These are phyloP conservation scores for Phalaenopsis equestris DNA, from an alignment of 106 monocot genomes.

Conservation along the genomic window DNA sequence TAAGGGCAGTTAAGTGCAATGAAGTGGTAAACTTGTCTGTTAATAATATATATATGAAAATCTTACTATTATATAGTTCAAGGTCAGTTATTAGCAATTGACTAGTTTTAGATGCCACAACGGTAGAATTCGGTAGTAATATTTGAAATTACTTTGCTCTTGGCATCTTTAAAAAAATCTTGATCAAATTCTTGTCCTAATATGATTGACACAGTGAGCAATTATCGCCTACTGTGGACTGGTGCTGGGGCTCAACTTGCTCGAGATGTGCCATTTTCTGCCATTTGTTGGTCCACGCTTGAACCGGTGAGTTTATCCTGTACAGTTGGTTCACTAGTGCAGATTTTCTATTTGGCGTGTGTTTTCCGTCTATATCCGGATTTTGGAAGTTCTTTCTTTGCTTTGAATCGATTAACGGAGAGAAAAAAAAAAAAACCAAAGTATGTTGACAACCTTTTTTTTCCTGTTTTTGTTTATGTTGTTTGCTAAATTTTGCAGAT, in stretches of 20 bases:
- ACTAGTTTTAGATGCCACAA: no score
- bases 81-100: no score
- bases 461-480: not conserved
- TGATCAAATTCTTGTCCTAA: no score
- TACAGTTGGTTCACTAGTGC: not conserved
- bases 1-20: not conserved
- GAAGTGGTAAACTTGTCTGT: not conserved
- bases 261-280: constrained; percentile 92
- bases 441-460: not conserved
- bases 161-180: no score
- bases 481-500: constrained; percentile 30
- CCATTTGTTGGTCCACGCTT: constrained; percentile 91
- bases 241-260: constrained; percentile 97
- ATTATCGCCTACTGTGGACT: constrained; percentile 76
- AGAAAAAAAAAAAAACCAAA: not conserved
- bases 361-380: not conserved
- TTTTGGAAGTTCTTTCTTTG: not conserved
- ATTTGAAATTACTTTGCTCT: no score
- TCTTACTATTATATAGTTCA: no score
- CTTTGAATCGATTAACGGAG: not conserved
- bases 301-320: constrained; percentile 53
- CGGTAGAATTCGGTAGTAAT: no score
- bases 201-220: constrained; percentile 29
- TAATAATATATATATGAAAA: not conserved
- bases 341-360: not conserved